phyloP scores from a whole-genome alignment of 2,329 filamentous ascomycete genomes.

The Plectosphaerella cucumerina region DNA sequence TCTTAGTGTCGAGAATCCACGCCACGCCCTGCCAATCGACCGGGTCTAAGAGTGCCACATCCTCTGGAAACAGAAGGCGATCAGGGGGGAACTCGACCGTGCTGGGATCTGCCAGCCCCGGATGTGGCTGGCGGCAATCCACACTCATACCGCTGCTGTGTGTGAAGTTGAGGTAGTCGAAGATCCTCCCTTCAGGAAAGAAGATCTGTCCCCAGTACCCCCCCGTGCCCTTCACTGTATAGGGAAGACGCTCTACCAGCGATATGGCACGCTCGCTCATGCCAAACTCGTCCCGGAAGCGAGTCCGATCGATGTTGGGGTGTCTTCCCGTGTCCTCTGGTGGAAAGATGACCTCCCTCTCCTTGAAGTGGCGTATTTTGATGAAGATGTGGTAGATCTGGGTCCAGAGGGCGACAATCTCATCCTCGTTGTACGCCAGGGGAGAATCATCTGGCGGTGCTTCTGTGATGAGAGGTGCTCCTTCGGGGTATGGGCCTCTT shows the following conservation, averaged over 20 bases:
- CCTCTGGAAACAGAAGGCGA: neutral
- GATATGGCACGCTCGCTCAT: slow-evolving; percentile 5
- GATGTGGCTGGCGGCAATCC: neutral
- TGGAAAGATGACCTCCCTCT: slow-evolving; percentile 4
- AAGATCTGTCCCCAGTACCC: neutral
- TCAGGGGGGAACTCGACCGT: slow-evolving; percentile 12
- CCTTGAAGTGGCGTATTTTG: slow-evolving; percentile 3
- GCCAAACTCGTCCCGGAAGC: neutral
- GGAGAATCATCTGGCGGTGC: neutral
- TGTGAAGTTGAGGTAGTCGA: neutral
- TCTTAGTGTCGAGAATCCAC: neutral
- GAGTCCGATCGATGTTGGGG: neutral
- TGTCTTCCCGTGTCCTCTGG: slow-evolving; percentile 4
- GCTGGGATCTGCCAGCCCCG: neutral
- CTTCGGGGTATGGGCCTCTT: neutral
- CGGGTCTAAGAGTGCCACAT: neutral
- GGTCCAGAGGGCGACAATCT: slow-evolving; percentile 6
- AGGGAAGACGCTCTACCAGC: slow-evolving; percentile 6
- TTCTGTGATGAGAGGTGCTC: neutral
- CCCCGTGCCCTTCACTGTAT: neutral
- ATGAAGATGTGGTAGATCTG: slow-evolving; percentile 4
- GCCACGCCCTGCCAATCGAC: neutral
- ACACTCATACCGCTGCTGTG: neutral
- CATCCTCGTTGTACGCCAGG: slow-evolving; percentile 1
- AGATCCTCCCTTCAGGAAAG: neutral